Evolutionary conservation across 139 green algal species (phyloP), one percentile per base, ranked within the genome.

Genomic region (Pseudopediastrum boryanum): DNA sequence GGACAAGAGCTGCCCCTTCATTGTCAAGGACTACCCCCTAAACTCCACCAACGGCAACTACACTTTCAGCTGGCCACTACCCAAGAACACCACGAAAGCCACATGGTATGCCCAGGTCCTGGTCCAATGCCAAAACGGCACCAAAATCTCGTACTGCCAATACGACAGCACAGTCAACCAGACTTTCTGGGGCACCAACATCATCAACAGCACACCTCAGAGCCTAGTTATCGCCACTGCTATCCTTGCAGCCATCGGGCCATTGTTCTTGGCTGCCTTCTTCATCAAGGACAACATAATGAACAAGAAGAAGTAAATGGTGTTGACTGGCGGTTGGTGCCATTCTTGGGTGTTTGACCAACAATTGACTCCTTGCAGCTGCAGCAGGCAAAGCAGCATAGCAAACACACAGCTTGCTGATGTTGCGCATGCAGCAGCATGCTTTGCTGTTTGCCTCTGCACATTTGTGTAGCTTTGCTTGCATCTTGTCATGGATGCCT

Each of bases 71-170:
- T 81, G 61, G 61, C 59, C 61, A 33, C 64, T 81, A 35, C 61
- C 74, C 61, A 74, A 73, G 74, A 66, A 71, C 62, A 81, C 65
- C 44, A 71, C 74, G 62, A 73, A 74, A 35, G 74, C 74, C 43
- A 56, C 74, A 3, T 81, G 74, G 74, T 81, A 74, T 12, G 46
- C 74, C 13, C 19, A n/a, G 7, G 48, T 81, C 19, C n/a, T 74
- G 25, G 74, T 74, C 25, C 46, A 66, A 35, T 81, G 74, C 62
- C 23, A 74, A 36, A 81, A 81, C 36, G 74, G 74, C 35, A 74
- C 33, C 44, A 21, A 5, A 25, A 41, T n/a, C 33, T 54, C 35
- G 4, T 81, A 44, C 31, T 81, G 74, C 62, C 74, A 81, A 52
- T 66, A 27, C 29, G 74, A 81, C 74, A 81, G 16, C 44, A 81